Evolutionary conservation across 2,329 filamentous ascomycete species (phyloP), one percentile per base, ranked within the genome.

Genomic region (Xylariaceae sp.): DNA sequence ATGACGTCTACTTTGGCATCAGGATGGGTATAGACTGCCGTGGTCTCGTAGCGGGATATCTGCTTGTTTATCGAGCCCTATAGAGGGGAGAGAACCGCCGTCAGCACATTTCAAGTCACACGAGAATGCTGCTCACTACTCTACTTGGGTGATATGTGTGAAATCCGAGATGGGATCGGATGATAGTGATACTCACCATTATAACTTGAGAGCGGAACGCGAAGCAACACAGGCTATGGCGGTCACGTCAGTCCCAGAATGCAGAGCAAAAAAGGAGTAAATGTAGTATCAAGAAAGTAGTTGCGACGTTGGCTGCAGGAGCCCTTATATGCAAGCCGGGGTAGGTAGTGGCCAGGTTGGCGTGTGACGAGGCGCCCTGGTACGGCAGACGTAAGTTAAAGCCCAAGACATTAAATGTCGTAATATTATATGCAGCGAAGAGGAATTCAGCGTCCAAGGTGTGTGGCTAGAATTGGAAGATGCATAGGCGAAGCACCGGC

Each of bases 1-100:
- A 87, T 73, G 29, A 88, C 76, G 52, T 81, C 76, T 52, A 73
- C 76, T 43, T 69, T 69, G 36, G 77, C 77, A 40, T 76, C 64
- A 6, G 76, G 74, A 40, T 79, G 74, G 1, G 66, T 69, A 55
- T 76, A 79, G 34, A 81, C 74, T 33, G 72, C 67, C 1, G 75
- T 79, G 36, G 74, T 65, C 57, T 79, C 77, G 60, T 72, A 78
- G 14, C 76, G 73, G 37, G 63, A 65, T 42, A 73, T 70, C 39
- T 70, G 63, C 45, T 63, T 67, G 53, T 70, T 71, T 48, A 70
- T 65, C 41, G 68, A 66, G 50, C 62, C 70, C 70, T 76, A 51
- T 21, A 35, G 32, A 15, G 21, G 36, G 36, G 39, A 31, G 21
- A 7, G 7, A 26, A 38, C 34, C 17, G 7, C 21, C 9, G 32